phyloP scores from a whole-genome alignment of 768 basidiomycete species.

The Candolleomyces aberdarensis region DNA sequence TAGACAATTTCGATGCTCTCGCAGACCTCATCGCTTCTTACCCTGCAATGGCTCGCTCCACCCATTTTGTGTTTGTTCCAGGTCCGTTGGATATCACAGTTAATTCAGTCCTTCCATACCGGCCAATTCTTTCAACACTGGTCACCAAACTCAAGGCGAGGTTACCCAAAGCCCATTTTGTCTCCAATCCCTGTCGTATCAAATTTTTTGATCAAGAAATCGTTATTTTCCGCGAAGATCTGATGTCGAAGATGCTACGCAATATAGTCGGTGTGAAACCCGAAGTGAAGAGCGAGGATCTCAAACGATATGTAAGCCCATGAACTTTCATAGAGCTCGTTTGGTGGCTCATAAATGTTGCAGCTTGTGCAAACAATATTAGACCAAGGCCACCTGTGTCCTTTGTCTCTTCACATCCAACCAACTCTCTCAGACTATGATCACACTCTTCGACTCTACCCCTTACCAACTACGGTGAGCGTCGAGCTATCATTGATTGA shows the following conservation, averaged over 20 bases:
- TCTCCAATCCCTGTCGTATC: constrained; percentile 89
- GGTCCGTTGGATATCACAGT: constrained; percentile 89
- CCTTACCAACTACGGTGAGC: constrained; percentile 86
- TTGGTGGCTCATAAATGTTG: not conserved
- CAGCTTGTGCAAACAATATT: constrained; percentile 95
- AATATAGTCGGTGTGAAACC: constrained; percentile 90
- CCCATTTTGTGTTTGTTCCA: constrained; percentile 93
- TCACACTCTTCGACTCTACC: constrained; percentile 89
- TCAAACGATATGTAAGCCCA: constrained; percentile 80
- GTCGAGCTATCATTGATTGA: not conserved
- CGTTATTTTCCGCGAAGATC: constrained; percentile 88
- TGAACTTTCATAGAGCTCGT: not conserved
- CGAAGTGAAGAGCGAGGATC: constrained; percentile 68
- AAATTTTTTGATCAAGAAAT: constrained; percentile 96
- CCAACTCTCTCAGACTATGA: constrained; percentile 89
- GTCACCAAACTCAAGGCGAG: constrained; percentile 63
- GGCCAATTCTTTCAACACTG: constrained; percentile 75
- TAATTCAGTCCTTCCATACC: constrained; percentile 78
- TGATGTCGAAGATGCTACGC: constrained; percentile 91
- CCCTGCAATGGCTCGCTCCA: constrained; percentile 67
- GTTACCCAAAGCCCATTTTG: constrained; percentile 79
- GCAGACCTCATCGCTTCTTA: constrained; percentile 84
- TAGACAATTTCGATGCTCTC: constrained; percentile 85
- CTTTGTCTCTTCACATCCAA: constrained; percentile 79
- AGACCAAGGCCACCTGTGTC: constrained; percentile 93